phyloP scores from a whole-genome alignment of 345 rosid species.

The Excoecaria agallocha region DNA sequence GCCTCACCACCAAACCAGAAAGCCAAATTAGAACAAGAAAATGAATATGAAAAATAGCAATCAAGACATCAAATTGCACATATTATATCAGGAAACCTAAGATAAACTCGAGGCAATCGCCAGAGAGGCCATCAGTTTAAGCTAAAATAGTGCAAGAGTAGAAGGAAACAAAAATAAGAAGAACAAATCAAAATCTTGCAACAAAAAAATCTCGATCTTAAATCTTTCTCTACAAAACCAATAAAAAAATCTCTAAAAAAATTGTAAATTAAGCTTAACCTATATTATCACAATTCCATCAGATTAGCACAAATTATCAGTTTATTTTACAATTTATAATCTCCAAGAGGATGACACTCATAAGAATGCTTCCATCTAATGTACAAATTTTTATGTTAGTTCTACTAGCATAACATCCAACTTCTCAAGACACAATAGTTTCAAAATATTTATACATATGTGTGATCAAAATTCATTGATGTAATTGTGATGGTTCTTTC shows the following conservation, averaged over 20 bases:
- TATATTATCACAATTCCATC: too few species aligned
- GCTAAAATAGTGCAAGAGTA: slow-evolving; percentile 28
- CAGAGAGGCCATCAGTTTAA: slow-evolving; percentile 20
- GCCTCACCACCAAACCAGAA: slow-evolving; percentile 15
- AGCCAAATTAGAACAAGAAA: neutral
- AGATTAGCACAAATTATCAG: too few species aligned
- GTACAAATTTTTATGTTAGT: too few species aligned
- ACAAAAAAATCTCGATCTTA: slow-evolving; percentile 21
- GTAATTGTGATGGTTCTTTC: neutral
- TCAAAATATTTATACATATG: too few species aligned
- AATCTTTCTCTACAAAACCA: neutral
- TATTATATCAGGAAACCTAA: slow-evolving; percentile 42
- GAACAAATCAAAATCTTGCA: slow-evolving; percentile 15
- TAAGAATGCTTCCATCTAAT: too few species aligned
- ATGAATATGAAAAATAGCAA: neutral
- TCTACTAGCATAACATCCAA: too few species aligned
- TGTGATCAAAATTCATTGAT: neutral
- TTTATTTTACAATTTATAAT: too few species aligned
- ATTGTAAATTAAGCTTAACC: too few species aligned
- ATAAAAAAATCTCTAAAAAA: neutral
- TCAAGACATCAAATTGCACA: neutral
- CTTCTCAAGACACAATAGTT: too few species aligned
- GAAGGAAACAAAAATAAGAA: slow-evolving; percentile 28
- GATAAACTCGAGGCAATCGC: slow-evolving; percentile 52
- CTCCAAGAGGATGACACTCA: too few species aligned